phyloP scores from a whole-genome alignment of 305 asterid genomes.

The Fraxinus paxiana region DNA sequence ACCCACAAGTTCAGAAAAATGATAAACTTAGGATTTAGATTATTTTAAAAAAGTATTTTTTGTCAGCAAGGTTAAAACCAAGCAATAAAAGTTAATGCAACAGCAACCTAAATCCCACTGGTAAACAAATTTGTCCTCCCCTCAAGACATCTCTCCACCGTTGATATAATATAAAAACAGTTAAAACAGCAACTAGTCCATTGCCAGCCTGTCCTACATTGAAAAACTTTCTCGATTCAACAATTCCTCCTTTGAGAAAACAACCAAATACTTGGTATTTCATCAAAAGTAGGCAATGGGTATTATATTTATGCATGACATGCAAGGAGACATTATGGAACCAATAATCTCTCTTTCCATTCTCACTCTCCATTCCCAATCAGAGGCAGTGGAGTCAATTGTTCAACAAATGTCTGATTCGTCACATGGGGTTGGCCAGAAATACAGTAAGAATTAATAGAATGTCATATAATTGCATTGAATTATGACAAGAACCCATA shows the following conservation, averaged over 20 bases:
- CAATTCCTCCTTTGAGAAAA: constrained; percentile 41
- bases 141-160: constrained; percentile 40
- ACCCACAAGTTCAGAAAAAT: constrained; percentile 7
- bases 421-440: constrained; percentile 45
- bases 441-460: constrained; percentile 35
- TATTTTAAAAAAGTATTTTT: constrained; percentile 14
- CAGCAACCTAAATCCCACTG: constrained; percentile 34
- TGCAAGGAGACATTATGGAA: constrained; percentile 17
- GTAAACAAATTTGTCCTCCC: constrained; percentile 47
- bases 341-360: constrained; percentile 33
- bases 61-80: constrained; percentile 40
- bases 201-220: constrained; percentile 61
- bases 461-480: constrained; percentile 40
- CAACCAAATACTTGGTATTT: constrained; percentile 47
- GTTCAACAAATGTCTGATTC: constrained; percentile 35
- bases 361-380: constrained; percentile 47
- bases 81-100: constrained; percentile 37
- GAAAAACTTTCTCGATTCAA: constrained; percentile 38
- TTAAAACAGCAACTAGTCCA: constrained; percentile 35
- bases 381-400: constrained; percentile 41
- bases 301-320: constrained; percentile 19
- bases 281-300: constrained; percentile 28
- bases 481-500: constrained; percentile 38
- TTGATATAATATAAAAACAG: constrained; percentile 19
- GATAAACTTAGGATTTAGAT: background rate